phyloP scores from a whole-genome alignment of 176 grass and related monocot genomes.

The Guadua angustifolia region DNA sequence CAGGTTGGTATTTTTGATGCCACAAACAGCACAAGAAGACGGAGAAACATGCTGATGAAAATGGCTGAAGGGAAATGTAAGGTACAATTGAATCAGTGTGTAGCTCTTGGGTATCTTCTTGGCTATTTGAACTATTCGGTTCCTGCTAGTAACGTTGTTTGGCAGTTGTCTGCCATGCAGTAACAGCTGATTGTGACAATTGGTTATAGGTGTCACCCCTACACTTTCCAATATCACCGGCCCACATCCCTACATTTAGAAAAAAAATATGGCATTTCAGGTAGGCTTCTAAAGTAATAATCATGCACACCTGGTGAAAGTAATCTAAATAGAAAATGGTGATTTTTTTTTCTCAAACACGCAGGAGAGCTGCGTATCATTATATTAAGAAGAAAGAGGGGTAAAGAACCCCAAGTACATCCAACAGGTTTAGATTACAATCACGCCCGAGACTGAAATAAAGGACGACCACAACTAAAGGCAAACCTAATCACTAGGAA shows the following conservation, averaged over 20 bases:
- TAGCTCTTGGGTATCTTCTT: slow-evolving; percentile 30
- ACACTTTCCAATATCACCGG: not conserved
- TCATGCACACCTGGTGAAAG: not conserved
- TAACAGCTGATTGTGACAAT: not conserved
- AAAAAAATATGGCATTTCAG: not conserved
- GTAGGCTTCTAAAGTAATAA: slow-evolving; percentile 18
- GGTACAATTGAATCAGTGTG: slow-evolving; percentile 48
- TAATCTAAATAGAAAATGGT: not conserved
- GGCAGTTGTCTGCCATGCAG: not conserved
- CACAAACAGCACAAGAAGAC: slow-evolving; percentile 89
- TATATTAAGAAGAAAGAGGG: too few relatives aligned
- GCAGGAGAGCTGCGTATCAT: too few relatives aligned
- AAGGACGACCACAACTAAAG: too few relatives aligned
- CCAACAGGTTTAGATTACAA: too few relatives aligned
- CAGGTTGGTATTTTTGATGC: slow-evolving; percentile 99
- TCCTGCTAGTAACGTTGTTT: not conserved
- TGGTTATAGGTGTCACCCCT: not conserved
- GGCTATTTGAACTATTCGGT: slow-evolving; percentile 30
- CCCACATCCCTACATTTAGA: not conserved
- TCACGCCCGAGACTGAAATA: too few relatives aligned
- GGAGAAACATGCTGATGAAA: slow-evolving; percentile 98
- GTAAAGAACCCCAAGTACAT: too few relatives aligned
- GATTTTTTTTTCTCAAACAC: too few relatives aligned
- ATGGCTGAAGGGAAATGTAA: slow-evolving; percentile 98
- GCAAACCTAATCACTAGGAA: too few relatives aligned